Percentiles rank a stretch among this genome's conserved stretches.
These are phyloP conservation scores for Extremus antarcticus DNA, from an alignment of 495 filamentous ascomycete genomes.

Conservation along the genomic window DNA sequence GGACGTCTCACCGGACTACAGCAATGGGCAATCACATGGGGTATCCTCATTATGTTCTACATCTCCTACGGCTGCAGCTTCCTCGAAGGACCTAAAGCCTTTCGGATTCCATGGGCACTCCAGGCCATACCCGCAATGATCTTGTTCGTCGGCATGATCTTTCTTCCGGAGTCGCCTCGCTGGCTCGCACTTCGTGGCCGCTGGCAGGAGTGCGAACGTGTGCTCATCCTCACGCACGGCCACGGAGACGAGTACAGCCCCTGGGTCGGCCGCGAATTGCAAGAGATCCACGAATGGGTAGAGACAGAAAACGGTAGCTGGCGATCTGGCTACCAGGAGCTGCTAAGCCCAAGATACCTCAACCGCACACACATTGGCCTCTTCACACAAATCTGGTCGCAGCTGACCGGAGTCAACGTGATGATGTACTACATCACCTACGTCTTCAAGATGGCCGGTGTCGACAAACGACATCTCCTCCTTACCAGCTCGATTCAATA, in stretches of 20 bases:
- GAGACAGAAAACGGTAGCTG: conserved; percentile 56
- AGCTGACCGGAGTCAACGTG: conserved; percentile 76
- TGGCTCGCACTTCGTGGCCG: conserved; percentile 67
- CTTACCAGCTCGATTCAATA: conserved; percentile 65
- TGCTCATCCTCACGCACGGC: conserved; percentile 57
- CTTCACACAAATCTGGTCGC: conserved; percentile 76
- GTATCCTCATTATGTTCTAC: conserved; percentile 73
- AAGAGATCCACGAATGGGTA: conserved; percentile 58
- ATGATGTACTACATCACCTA: conserved; percentile 59
- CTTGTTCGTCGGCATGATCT: conserved; percentile 47
- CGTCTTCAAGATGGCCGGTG: conserved; percentile 21
- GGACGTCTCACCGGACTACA: conserved; percentile 60
- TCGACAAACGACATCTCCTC: conserved; percentile 35
- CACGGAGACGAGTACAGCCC: conserved; percentile 51
- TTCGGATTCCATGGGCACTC: conserved; percentile 63
- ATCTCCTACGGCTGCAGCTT: conserved; percentile 68
- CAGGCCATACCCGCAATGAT: conserved; percentile 59
- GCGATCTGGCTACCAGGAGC: conserved; percentile 56
- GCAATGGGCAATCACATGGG: conserved; percentile 58
- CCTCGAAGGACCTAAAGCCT: conserved; percentile 48
- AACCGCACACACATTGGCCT: conserved; percentile 65
- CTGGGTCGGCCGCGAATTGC: conserved; percentile 53
- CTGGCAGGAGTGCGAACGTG: conserved; percentile 56
- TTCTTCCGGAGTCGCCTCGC: conserved; percentile 66
- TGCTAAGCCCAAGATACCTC: conserved; percentile 61